A percentile compares a stretch with the other conserved stretches of the same genome.
phyloP scores from a whole-genome alignment of 208 protist genomes.

The Trypanosoma lewisi region DNA sequence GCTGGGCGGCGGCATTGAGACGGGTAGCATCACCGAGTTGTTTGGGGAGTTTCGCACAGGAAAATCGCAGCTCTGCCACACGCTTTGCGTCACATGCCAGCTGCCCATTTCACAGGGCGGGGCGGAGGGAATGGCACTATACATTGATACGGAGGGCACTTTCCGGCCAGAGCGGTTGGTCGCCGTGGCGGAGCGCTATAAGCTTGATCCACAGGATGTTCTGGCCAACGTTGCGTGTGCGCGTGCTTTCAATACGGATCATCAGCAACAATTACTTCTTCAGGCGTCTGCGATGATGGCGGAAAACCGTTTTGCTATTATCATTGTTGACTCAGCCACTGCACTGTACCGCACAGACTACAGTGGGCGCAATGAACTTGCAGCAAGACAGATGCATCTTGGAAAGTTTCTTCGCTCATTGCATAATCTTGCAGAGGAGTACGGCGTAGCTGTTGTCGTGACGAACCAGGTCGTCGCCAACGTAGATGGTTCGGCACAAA shows the following conservation, averaged over 20 bases:
- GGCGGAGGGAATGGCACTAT: constrained; percentile 98
- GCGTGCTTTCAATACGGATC: constrained; percentile 98
- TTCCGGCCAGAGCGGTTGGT: constrained; percentile 96
- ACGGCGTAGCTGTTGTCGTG: constrained; percentile 98
- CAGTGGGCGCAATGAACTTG: constrained; percentile 97
- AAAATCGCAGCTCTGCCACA: constrained; percentile 99
- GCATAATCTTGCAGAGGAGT: constrained; percentile 98
- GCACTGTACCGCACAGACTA: constrained; percentile 99
- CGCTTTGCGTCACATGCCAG: constrained; percentile 98
- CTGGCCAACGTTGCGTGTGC: constrained; percentile 99
- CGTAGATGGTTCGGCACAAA: constrained; percentile 94
- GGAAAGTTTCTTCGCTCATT: constrained; percentile 98
- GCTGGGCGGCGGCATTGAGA: constrained; percentile 97
- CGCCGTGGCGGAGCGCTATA: constrained; percentile 92
- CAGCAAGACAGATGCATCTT: constrained; percentile 98
- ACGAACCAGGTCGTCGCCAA: constrained; percentile 99
- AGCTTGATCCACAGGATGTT: constrained; percentile 96
- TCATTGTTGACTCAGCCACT: constrained; percentile 99
- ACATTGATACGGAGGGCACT: constrained; percentile 99
- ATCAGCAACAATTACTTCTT: constrained; percentile 96
- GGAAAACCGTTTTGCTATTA: constrained; percentile 96
- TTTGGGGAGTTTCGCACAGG: constrained; percentile 99
- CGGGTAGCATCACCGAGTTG: constrained; percentile 99
- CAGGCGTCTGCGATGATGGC: constrained; percentile 98
- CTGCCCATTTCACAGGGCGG: constrained; percentile 95